These are phyloP conservation scores for Pseudevernia furfuracea DNA, from an alignment of 495 filamentous ascomycete genomes.

Conservation along the genomic window DNA sequence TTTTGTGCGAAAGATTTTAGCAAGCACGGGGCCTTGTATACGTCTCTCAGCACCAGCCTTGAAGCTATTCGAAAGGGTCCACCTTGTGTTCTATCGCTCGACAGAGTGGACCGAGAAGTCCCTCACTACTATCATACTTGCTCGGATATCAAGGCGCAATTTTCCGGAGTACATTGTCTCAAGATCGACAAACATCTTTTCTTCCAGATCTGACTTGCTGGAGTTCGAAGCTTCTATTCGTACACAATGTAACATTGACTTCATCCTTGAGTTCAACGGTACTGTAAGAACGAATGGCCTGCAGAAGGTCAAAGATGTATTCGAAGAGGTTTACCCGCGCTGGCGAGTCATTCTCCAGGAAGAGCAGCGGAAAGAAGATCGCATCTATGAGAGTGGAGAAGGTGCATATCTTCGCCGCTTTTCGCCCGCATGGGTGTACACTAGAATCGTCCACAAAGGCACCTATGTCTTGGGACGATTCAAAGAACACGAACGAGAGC, in stretches of 20 bases:
- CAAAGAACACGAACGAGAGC: constrained; percentile 72
- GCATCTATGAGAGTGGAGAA: constrained; percentile 74
- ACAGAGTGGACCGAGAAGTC: constrained; percentile 98
- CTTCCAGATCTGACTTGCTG: constrained; percentile 62
- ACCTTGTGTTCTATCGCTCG: constrained; percentile 91
- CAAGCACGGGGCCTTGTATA: constrained; percentile 74
- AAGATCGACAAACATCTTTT: constrained; percentile 81
- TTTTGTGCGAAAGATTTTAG: constrained; percentile 68
- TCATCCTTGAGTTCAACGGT: constrained; percentile 74
- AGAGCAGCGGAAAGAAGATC: constrained; percentile 74
- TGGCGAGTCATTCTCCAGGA: constrained; percentile 69
- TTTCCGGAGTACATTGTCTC: constrained; percentile 89
- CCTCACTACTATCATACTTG: constrained; percentile 87
- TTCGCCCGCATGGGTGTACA: constrained; percentile 89
- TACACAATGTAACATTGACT: constrained; percentile 76
- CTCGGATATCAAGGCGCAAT: constrained; percentile 75
- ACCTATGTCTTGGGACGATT: constrained; percentile 73
- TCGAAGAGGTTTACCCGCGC: constrained; percentile 67
- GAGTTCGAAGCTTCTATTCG: constrained; percentile 87
- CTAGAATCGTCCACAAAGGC: constrained; percentile 84
- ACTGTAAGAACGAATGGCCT: constrained; percentile 57
- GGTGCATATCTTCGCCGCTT: constrained; percentile 87
- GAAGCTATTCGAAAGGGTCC: constrained; percentile 84
- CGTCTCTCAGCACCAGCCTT: constrained; percentile 66
- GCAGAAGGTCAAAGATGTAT: constrained; percentile 61